These are phyloP conservation scores for Kwoniella bestiolae DNA, from an alignment of 768 basidiomycete genomes.

Conservation along the genomic window DNA sequence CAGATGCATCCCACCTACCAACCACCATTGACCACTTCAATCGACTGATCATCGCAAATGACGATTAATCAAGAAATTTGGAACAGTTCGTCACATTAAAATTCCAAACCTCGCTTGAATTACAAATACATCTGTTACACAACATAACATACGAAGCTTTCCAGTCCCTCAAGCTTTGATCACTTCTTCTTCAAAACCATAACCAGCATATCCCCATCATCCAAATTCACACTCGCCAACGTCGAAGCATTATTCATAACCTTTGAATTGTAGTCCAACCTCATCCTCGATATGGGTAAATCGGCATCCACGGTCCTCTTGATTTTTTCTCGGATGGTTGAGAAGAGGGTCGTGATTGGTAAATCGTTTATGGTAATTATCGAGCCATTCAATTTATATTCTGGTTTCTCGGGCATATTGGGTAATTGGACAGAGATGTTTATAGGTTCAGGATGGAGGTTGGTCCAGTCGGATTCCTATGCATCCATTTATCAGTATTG, in stretches of 20 bases:
- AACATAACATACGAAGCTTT: neutral
- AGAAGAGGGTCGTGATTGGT: conserved; percentile 80
- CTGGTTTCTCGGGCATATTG: conserved; percentile 76
- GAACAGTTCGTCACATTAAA: too few species aligned
- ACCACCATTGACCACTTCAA: too few species aligned
- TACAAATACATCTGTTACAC: neutral
- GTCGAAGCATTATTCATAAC: conserved; percentile 85
- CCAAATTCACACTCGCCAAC: conserved; percentile 84
- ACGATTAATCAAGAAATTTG: too few species aligned
- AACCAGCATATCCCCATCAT: conserved; percentile 83
- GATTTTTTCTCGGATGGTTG: conserved; percentile 87
- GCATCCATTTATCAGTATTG: conserved; percentile 1
- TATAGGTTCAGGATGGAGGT: conserved; percentile 89
- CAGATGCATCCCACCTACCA: too few species aligned
- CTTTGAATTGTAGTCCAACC: conserved; percentile 77
- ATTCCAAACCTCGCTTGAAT: neutral
- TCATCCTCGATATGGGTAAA: conserved; percentile 78
- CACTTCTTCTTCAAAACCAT: conserved; percentile 73
- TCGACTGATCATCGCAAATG: too few species aligned
- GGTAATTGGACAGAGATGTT: conserved; percentile 84
- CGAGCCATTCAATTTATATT: conserved; percentile 88
- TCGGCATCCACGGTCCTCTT: conserved; percentile 74
- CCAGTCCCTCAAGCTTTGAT: neutral
- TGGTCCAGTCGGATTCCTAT: conserved; percentile 73
- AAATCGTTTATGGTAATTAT: conserved; percentile 78